Conservation (phyloP, 2,329 filamentous ascomycete species). For the Diaporthe citrichinensis region DNA sequence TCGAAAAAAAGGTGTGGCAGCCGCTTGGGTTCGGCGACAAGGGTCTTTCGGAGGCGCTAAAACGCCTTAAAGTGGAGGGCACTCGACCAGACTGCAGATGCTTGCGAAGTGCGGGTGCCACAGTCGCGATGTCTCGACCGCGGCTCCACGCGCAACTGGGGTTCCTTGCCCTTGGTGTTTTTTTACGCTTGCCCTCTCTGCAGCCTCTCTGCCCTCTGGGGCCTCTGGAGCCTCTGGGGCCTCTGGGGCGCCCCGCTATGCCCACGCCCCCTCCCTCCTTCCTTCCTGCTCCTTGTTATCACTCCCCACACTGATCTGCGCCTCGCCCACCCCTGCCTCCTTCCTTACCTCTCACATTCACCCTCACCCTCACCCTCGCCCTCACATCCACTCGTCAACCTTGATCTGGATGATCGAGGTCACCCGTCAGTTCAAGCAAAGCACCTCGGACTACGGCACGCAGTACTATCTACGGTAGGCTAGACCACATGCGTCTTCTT, state of each 20-base stretch:
- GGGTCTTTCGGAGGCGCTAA: constrained; percentile 39
- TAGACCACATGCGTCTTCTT: neutral
- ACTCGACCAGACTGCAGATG: constrained; percentile 27
- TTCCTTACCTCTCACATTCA: constrained; percentile 13
- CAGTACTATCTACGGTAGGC: neutral
- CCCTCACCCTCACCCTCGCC: constrained; percentile 6
- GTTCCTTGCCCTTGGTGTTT: constrained; percentile 33
- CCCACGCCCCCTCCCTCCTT: neutral
- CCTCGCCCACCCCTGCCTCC: constrained; percentile 7
- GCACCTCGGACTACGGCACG: neutral
- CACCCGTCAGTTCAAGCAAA: neutral
- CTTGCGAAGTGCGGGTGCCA: constrained; percentile 28
- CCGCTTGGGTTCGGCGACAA: constrained; percentile 31
- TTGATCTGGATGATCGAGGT: constrained; percentile 24
- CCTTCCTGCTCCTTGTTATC: neutral
- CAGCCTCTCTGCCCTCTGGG: neutral
- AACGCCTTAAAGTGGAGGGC: constrained; percentile 33
- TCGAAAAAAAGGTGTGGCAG: constrained; percentile 40
- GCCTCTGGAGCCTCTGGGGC: neutral
- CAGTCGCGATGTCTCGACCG: constrained; percentile 32
- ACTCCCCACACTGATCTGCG: constrained; percentile 14
- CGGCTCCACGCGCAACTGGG: constrained; percentile 35
- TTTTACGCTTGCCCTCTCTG: neutral
- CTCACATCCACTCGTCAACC: neutral
- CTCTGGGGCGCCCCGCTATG: too few species aligned